Evolutionary conservation across 2,329 filamentous ascomycete species (phyloP).

Genomic region (Colletotrichum sojae): DNA sequence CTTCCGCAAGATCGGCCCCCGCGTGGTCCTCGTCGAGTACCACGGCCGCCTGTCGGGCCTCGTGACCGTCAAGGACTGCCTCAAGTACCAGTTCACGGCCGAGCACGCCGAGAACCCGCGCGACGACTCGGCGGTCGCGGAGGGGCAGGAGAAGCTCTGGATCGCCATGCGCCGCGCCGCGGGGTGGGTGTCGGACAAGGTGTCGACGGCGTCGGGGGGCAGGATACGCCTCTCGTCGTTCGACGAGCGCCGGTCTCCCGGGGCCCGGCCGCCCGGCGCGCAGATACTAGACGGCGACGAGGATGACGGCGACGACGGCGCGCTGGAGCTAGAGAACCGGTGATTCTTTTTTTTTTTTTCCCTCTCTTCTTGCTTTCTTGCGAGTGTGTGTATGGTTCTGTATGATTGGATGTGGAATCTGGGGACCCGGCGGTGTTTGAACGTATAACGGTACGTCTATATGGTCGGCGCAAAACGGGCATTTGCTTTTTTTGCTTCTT

Average conservation of each 20-base stretch:
- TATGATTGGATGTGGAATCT: constrained; percentile 5
- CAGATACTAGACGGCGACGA: constrained; percentile 60
- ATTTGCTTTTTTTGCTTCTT: background rate
- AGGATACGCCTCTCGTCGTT: constrained; percentile 66
- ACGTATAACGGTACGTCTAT: background rate
- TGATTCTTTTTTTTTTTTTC: constrained; percentile 38
- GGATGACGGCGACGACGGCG: constrained; percentile 55
- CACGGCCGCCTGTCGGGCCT: constrained; percentile 86
- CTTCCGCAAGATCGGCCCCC: constrained; percentile 96
- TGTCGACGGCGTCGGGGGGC: constrained; percentile 68
- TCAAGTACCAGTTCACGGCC: constrained; percentile 97
- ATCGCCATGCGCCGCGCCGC: constrained; percentile 65
- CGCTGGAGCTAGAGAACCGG: constrained; percentile 60
- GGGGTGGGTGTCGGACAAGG: constrained; percentile 71
- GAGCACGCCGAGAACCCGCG: constrained; percentile 85
- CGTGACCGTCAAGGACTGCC: constrained; percentile 95
- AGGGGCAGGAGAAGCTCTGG: constrained; percentile 78
- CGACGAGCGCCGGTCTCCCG: constrained; percentile 59
- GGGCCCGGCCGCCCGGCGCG: constrained; percentile 44
- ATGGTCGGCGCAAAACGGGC: constrained; percentile 27
- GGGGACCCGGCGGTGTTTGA: constrained; percentile 2
- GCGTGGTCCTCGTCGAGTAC: constrained; percentile 93
- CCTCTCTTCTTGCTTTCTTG: too few species aligned
- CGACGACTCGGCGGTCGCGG: constrained; percentile 68
- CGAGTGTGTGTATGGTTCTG: background rate